A percentile compares a stretch with the other conserved stretches of the same genome.
Evolutionary conservation across 1,284 basidiomycete species (phyloP).

Genomic region (Apiotrichum siamense): DNA sequence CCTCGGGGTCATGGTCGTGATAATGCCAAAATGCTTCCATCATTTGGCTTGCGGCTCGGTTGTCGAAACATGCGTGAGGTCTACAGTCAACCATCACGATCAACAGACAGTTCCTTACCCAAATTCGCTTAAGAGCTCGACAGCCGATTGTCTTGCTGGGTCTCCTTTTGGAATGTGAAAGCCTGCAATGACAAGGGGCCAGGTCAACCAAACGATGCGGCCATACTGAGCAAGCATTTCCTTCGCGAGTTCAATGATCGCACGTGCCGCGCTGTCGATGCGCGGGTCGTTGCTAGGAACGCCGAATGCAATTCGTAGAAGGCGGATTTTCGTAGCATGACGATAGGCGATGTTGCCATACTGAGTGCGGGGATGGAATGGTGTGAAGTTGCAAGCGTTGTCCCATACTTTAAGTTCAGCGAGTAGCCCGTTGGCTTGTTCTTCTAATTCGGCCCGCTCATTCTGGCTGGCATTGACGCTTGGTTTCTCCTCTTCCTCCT

Average conservation of each 20-base stretch:
- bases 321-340: constrained; percentile 36
- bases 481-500: not conserved
- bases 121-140: constrained; percentile 37
- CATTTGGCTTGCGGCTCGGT: constrained; percentile 26
- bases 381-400: constrained; percentile 36
- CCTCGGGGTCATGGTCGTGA: constrained; percentile 19
- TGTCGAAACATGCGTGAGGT: constrained; percentile 43
- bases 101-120: constrained; percentile 21
- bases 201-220: constrained; percentile 41
- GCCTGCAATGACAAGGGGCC: constrained; percentile 42
- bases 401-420: constrained; percentile 41
- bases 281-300: constrained; percentile 31
- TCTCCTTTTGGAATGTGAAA: constrained; percentile 36
- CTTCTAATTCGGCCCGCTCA: constrained; percentile 22
- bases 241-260: constrained; percentile 40
- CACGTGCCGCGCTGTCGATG: constrained; percentile 27
- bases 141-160: constrained; percentile 27
- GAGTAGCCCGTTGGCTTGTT: constrained; percentile 31
- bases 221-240: constrained; percentile 38
- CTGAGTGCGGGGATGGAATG: constrained; percentile 37
- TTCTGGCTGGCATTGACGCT: not conserved
- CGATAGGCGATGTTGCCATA: constrained; percentile 41
- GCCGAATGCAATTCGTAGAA: constrained; percentile 36
- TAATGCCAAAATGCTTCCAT: constrained; percentile 31
- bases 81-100: constrained; percentile 6